A percentile compares a stretch with the other conserved stretches of the same genome.
Conservation (phyloP, 2,329 filamentous ascomycete genomes). For the Biscogniauxia sp. region DNA sequence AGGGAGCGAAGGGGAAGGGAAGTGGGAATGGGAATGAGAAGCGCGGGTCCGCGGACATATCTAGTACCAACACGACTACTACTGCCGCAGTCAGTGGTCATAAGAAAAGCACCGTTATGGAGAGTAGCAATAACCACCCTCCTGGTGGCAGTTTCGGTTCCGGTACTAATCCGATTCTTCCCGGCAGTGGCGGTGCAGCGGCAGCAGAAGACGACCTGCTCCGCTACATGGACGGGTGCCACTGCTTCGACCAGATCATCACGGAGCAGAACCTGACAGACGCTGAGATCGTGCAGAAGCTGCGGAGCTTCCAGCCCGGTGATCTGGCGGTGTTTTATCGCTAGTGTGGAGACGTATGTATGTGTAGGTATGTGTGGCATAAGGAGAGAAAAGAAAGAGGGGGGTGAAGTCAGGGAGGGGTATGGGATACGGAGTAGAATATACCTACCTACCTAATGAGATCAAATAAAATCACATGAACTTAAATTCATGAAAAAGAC, state of each 20-base stretch:
- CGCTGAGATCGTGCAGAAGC: slow-evolving; percentile 64
- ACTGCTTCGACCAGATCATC: slow-evolving; percentile 80
- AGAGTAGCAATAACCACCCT: too few species aligned
- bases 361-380: background rate
- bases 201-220: slow-evolving; percentile 43
- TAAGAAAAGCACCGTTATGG: too few species aligned
- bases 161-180: slow-evolving; percentile 4
- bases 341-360: slow-evolving; percentile 26
- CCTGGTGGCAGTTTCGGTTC: slow-evolving; percentile 7
- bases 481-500: too few species aligned
- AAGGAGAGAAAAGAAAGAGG: too few species aligned
- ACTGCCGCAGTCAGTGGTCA: too few species aligned
- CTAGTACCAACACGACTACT: too few species aligned
- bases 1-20: slow-evolving; percentile 5
- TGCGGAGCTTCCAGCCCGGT: slow-evolving; percentile 56
- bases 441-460: too few species aligned
- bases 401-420: too few species aligned
- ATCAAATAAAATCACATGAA: too few species aligned
- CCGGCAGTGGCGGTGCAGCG: slow-evolving; percentile 14
- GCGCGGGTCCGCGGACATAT: too few species aligned
- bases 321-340: slow-evolving; percentile 56
- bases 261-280: slow-evolving; percentile 71
- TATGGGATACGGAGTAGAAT: too few species aligned
- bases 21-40: slow-evolving; percentile 6
- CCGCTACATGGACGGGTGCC: slow-evolving; percentile 70